Evolutionary conservation across 768 basidiomycete species (phyloP), one percentile per base, ranked within the genome.

Genomic region (Multifurca ochricompacta): DNA sequence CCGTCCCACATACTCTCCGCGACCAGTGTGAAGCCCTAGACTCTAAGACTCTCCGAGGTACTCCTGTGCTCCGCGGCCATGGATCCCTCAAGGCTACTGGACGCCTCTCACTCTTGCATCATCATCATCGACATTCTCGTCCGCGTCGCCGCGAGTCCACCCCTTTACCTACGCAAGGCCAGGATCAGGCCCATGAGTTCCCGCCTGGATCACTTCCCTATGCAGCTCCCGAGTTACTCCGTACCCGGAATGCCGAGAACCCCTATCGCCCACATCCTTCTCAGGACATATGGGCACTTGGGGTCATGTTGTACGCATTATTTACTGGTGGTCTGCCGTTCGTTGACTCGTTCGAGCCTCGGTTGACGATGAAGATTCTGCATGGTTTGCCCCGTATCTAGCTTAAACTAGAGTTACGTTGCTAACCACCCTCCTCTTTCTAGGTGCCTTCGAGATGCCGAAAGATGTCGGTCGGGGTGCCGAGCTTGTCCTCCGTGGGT

Each of bases 251-350:
- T 14, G 70, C 68, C 3, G 64, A 71, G 28, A 64, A 71, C 0
- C 62, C 73, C 6, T 67, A 66, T 40, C 61, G 48, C 40, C 76
- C 79, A 0, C 71, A 80, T 61, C 85, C 92, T 2, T 81, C 88
- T 0, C 90, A 93, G 65, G 96, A 99, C 60, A 83, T 98, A 27
- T 99, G 96, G 96, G 93, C 96, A 0, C 71, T 97, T 2, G 96
- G 96, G 0, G 83, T 93, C 51, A 77, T 96, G 59, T 80, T 99
- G 2, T 90, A 92, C 65, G 82, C 85, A 7, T 74, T 99, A 1
- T 76, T 98, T 18, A 83, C 83, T 0, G 92, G 92, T 3, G 73
- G 75, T n/a, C 73, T 98, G 6, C 96, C 96, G 0, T 97, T 97
- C 67, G 71, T 66, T 31, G 95, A 99, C 68, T 72, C 85, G 0